Conservation (phyloP, 257 asterid species). For the Primulina tabacum region DNA sequence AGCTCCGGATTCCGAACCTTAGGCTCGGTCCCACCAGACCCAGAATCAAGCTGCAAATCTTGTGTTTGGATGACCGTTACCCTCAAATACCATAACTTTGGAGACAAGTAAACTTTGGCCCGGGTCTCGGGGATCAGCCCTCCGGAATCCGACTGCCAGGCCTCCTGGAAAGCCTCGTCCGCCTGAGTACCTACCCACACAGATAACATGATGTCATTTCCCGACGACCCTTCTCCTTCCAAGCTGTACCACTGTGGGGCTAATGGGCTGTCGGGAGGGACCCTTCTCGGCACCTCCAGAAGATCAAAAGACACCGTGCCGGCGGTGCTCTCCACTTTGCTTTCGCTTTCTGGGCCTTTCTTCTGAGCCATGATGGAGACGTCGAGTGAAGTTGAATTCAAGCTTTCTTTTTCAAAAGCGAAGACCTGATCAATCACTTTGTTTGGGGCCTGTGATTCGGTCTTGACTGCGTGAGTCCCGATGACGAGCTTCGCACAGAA, state of each 20-base stretch:
- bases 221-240: constrained; percentile 54
- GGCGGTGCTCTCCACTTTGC: constrained; percentile 24
- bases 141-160: constrained; percentile 97
- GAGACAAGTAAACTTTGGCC: constrained; percentile 89
- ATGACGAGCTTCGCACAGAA: constrained; percentile 65
- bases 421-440: constrained; percentile 85
- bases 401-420: constrained; percentile 76
- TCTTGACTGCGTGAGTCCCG: constrained; percentile 68
- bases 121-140: constrained; percentile 91
- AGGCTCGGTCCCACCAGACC: constrained; percentile 48
- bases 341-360: constrained; percentile 39
- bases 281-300: constrained; percentile 79
- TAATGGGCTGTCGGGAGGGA: constrained; percentile 86
- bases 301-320: constrained; percentile 84
- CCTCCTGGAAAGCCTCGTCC: constrained; percentile 91
- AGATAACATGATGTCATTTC: constrained; percentile 79
- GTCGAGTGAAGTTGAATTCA: constrained; percentile 71
- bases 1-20: constrained; percentile 68
- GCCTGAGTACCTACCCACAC: constrained; percentile 93
- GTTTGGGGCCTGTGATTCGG: constrained; percentile 43
- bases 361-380: constrained; percentile 52
- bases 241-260: constrained; percentile 94
- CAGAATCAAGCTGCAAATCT: constrained; percentile 66
- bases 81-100: constrained; percentile 93
- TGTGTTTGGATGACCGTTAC: constrained; percentile 99